Base-by-base conservation (phyloP, 257 asterid species). In the Solanum rostratum region DNA sequence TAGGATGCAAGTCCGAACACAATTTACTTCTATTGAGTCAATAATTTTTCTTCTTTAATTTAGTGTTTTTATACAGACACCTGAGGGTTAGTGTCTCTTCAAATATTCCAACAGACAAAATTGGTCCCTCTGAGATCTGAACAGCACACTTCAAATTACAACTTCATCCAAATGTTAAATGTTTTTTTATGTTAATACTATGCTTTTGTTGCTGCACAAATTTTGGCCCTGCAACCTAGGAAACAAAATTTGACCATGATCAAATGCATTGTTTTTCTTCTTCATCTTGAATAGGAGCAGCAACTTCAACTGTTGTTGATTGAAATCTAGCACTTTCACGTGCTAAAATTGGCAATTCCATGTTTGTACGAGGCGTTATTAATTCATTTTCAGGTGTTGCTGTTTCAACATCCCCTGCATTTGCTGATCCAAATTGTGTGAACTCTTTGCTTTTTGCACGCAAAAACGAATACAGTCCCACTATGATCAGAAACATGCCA, bases 401-500 rank as follows among this genome's bases (percentile, higher is more conserved):
- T 76, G 3, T 60, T 76, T 49, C 60, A 74, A 9, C 24, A 18
- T 24, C 15, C 9, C 15, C 24, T 74, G 7, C 41, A 24, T 46
- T 49, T 27, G 60, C 19, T 27, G 60, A 76, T 49, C n/a, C 62
- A 49, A 76, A 27, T 49, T 27, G 45, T 9, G 18, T 4, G 2
- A 45, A 20, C 81, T 90, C 97, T 19, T 59, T 68, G 41, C 63
- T 85, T 70, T 85, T 92, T 29, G 91, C 96, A 92, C 92, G 91
- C 29, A 94, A 66, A 88, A 90, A 94, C 1, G 78, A 82, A 60
- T 93, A 93, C 74, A 94, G 24, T 3, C 98, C 98, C 49, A 86
- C 82, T 37, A 94, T 65, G 53, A 90, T 90, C 27, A 93, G 45
- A 66, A 16, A 24, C 94, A 91, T 91, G 9, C 97, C 95, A 53